Evolutionary conservation across 495 filamentous ascomycete species (phyloP), one percentile per base, ranked within the genome.

Genomic region (Penicillium coffeae): DNA sequence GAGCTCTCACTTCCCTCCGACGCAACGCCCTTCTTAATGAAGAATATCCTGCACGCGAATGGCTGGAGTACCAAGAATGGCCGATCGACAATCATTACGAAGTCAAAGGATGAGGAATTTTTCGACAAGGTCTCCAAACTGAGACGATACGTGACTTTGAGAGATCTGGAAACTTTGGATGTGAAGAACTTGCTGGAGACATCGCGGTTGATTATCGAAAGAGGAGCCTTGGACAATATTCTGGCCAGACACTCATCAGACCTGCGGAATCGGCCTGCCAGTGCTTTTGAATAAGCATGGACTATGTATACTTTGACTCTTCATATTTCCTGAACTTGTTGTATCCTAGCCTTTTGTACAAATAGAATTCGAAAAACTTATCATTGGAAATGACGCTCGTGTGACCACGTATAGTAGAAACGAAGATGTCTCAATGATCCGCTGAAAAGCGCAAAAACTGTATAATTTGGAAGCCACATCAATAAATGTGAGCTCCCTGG

Each of bases 151-250:
- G 89, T 85, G 9, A 79, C 80, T 48, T 82, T 84, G n/a, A 59
- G 87, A 64, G 74, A 78, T 52, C 71, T 81, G 47, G 67, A 66
- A 12, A 88, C 96, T 54, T 86, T 96, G 34, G 92, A 96, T 77
- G 90, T 96, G 34, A 96, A 96, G 77, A 86, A 95, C 69, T 66
- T 96, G 49, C 62, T 98, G 60, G 87, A 93, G 73, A 80, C 86
- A 34, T 87, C 86, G 35, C 78, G 89, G 49, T 70, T 96, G 55
- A 82, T 96, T 42, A 85, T 98, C 56, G 93, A 98, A 79, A 83
- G 83, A 69, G 66, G 69, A 48, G 92, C 90, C 36, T 72, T 98
- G 68, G 79, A 85, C 65, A 70, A 75, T 63, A 83, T 97, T 56
- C 73, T 96, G 63, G 67, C 72, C 56, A 67, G 74, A 39, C 92